Evolutionary conservation across 129 eudicot species (phyloP).

Genomic region (Pseudognaphalium luteoalbum): DNA sequence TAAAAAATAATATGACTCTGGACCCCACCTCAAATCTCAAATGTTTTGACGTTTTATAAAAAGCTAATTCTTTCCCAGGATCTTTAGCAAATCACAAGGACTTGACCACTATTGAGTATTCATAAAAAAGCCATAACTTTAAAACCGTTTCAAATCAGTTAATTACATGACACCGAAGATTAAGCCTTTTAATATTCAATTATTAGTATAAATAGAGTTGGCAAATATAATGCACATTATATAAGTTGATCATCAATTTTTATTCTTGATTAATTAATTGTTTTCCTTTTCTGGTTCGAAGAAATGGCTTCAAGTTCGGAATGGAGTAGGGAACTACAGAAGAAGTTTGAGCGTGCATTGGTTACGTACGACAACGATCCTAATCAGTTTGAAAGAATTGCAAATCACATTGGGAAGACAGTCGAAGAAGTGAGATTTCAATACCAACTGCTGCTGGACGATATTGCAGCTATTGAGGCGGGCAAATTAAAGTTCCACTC

Average conservation of each 20-base stretch:
- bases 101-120: background rate
- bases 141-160: background rate
- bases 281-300: background rate
- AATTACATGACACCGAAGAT: background rate
- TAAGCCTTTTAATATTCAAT: background rate
- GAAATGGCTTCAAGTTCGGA: background rate
- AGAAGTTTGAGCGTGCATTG: background rate
- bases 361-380: background rate
- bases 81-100: background rate
- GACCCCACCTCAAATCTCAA: background rate
- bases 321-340: background rate
- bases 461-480: conserved; percentile 57
- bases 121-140: background rate
- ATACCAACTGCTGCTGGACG: conserved; percentile 49
- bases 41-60: background rate
- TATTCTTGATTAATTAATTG: too few species aligned
- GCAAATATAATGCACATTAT: background rate
- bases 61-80: background rate
- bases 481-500: conserved; percentile 53
- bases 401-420: conserved; percentile 52
- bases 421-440: conserved; percentile 64
- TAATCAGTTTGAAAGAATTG: conserved; percentile 31
- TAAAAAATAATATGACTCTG: background rate
- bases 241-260: too few species aligned
- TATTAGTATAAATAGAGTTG: background rate